Percentiles rank a stretch among this genome's conserved stretches.
Evolutionary conservation across 2,329 filamentous ascomycete genomes (phyloP).

Genomic region (Metarhizium sp.): DNA sequence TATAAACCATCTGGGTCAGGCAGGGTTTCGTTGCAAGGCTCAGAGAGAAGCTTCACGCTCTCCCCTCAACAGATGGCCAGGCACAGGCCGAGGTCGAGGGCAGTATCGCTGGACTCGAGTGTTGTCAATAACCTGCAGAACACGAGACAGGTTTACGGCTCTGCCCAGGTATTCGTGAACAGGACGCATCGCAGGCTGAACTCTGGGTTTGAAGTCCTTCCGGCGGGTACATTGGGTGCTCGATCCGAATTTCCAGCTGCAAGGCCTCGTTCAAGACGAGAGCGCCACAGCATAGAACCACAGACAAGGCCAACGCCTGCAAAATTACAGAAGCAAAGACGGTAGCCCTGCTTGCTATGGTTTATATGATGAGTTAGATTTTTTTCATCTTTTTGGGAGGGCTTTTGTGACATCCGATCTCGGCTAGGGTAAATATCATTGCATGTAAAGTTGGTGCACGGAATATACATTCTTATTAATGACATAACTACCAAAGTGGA

Average conservation of each 20-base stretch:
- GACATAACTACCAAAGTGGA: background rate
- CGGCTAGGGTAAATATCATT: slow-evolving; percentile 1
- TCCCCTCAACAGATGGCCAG: background rate
- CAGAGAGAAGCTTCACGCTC: background rate
- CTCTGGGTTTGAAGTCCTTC: slow-evolving; percentile 9
- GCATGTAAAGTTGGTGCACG: background rate
- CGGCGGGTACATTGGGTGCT: slow-evolving; percentile 5
- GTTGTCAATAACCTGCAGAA: no score
- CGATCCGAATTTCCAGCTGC: slow-evolving; percentile 4
- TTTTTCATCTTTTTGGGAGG: background rate
- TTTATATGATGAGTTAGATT: background rate
- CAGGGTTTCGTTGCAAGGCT: background rate
- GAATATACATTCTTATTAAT: background rate
- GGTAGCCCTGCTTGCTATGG: background rate
- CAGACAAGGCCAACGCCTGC: background rate
- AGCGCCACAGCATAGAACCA: background rate
- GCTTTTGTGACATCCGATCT: background rate
- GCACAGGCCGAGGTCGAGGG: background rate
- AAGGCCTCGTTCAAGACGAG: background rate
- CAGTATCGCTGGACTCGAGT: background rate
- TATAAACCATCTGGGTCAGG: background rate
- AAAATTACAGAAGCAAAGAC: background rate
- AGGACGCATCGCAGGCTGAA: slow-evolving; percentile 1
- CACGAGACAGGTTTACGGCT: slow-evolving; percentile 3
- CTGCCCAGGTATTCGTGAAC: slow-evolving; percentile 9